These are phyloP conservation scores for Vachellia pachyceras DNA, from an alignment of 306 rosid species.

Conservation along the genomic window DNA sequence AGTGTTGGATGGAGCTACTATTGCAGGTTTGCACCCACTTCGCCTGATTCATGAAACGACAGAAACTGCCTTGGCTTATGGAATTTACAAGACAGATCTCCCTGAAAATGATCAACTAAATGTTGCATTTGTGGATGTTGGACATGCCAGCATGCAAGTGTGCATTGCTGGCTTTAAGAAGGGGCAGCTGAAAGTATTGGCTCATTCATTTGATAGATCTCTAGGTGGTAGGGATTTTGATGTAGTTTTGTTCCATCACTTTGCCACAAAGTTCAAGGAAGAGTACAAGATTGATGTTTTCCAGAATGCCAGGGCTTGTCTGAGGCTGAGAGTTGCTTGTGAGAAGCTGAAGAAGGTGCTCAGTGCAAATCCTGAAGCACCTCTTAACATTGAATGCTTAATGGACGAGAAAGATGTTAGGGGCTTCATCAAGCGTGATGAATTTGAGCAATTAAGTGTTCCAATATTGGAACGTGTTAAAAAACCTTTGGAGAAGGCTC, in stretches of 20 bases:
- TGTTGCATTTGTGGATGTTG: constrained; percentile 92
- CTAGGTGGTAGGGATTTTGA: constrained; percentile 98
- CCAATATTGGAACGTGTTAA: constrained; percentile 93
- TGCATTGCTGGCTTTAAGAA: constrained; percentile 91
- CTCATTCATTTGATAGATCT: constrained; percentile 86
- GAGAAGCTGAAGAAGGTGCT: constrained; percentile 95
- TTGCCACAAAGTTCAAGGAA: constrained; percentile 76
- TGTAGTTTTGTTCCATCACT: constrained; percentile 79
- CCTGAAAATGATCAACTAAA: constrained; percentile 84
- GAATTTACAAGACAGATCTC: constrained; percentile 93
- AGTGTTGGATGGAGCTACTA: constrained; percentile 84
- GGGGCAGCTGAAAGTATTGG: constrained; percentile 85
- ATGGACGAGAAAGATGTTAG: constrained; percentile 96
- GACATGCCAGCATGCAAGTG: constrained; percentile 97
- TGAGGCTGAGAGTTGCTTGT: constrained; percentile 83
- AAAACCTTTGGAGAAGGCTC: constrained; percentile 86
- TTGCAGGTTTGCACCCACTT: constrained; percentile 93
- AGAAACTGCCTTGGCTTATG: constrained; percentile 94
- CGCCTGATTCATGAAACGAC: constrained; percentile 89
- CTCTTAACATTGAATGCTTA: constrained; percentile 88
- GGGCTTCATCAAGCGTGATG: constrained; percentile 90
- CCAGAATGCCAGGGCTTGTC: constrained; percentile 85
- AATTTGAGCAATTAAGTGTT: constrained; percentile 77
- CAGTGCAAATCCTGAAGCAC: constrained; percentile 93
- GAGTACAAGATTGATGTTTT: constrained; percentile 85